A percentile compares a stretch with the other conserved stretches of the same genome.
phyloP scores from a whole-genome alignment of 345 rosid genomes.

The Balakata baccata region DNA sequence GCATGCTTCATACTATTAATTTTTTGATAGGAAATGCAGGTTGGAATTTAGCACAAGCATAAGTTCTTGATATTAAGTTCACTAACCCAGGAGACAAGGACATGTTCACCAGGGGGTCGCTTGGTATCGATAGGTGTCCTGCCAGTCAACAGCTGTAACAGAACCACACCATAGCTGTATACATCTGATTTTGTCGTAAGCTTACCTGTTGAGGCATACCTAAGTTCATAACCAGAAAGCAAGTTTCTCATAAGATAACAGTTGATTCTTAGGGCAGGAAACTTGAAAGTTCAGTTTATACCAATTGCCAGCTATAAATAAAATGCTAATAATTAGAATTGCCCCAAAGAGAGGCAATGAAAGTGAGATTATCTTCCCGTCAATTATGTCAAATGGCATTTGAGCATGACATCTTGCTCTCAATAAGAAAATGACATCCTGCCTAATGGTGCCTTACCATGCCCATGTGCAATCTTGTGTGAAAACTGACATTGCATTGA shows the following conservation, averaged over 20 bases:
- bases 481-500: conserved; percentile 20
- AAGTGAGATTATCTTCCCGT: background rate
- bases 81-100: conserved; percentile 85
- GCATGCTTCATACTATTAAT: too few relatives aligned
- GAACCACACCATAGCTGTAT: conserved; percentile 80
- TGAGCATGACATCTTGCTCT: conserved; percentile 5
- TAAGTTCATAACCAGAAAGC: conserved; percentile 15
- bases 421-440: conserved; percentile 30
- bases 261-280: background rate
- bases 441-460: conserved; percentile 18
- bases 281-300: background rate
- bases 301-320: background rate
- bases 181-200: conserved; percentile 92
- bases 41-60: too few relatives aligned
- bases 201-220: conserved; percentile 85
- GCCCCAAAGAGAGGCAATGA: background rate
- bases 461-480: conserved; percentile 27
- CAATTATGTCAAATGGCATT: background rate
- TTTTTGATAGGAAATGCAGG: background rate
- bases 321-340: background rate
- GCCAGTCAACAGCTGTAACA: conserved; percentile 81
- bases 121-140: conserved; percentile 63
- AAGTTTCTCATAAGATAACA: background rate
- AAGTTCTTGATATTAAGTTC: background rate
- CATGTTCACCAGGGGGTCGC: conserved; percentile 75